Percentiles rank a stretch among this genome's conserved stretches.
These are phyloP conservation scores for Alternaria novae-zelandiae DNA, from an alignment of 2,329 filamentous ascomycete genomes.

Conservation along the genomic window DNA sequence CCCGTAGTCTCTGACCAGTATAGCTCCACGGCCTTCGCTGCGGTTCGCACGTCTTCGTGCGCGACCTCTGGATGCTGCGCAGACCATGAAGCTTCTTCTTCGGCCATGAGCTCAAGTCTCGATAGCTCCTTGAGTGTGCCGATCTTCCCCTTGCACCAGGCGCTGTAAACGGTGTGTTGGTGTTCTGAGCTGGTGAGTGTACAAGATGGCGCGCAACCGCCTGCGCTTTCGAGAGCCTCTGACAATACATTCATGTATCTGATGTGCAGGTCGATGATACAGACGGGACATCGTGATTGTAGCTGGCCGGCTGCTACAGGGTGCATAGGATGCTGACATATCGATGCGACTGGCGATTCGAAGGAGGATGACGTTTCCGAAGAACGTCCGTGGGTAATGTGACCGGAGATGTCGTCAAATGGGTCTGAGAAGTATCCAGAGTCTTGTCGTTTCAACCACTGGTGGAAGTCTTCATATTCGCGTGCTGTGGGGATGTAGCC, in stretches of 20 bases:
- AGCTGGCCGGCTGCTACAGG: constrained; percentile 18
- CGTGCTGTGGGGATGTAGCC: constrained; percentile 32
- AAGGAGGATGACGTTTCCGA: neutral
- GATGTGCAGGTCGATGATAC: constrained; percentile 33
- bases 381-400: constrained; percentile 13
- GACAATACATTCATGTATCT: constrained; percentile 33
- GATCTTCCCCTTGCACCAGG: constrained; percentile 34
- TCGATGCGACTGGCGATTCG: constrained; percentile 18
- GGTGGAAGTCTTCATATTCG: constrained; percentile 39
- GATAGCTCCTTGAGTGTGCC: constrained; percentile 25
- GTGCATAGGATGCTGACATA: constrained; percentile 34
- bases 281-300: constrained; percentile 35
- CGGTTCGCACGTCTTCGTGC: constrained; percentile 26
- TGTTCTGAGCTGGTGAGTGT: constrained; percentile 27
- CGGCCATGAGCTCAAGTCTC: constrained; percentile 27
- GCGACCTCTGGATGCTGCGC: constrained; percentile 14
- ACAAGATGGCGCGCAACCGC: constrained; percentile 27
- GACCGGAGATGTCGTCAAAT: constrained; percentile 31
- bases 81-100: constrained; percentile 27
- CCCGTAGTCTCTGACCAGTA: constrained; percentile 32
- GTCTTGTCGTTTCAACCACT: constrained; percentile 38
- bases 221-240: constrained; percentile 27
- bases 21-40: constrained; percentile 29
- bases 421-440: constrained; percentile 41
- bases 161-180: constrained; percentile 30